Conservation (phyloP, 768 basidiomycete genomes). For the Trametes coccinea region DNA sequence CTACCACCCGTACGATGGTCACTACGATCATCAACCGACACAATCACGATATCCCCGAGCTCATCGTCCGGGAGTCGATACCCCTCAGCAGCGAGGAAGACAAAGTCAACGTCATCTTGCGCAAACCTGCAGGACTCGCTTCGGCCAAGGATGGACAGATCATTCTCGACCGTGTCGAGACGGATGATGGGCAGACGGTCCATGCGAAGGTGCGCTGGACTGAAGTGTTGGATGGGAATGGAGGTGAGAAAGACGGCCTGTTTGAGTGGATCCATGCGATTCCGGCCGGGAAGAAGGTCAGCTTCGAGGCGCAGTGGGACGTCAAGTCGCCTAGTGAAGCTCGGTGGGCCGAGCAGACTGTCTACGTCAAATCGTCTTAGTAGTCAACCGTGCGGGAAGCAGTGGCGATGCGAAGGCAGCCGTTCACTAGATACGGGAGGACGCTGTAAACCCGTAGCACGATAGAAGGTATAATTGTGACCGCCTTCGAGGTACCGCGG, state of each 20-base stretch:
- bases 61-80: constrained; percentile 50
- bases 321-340: constrained; percentile 43
- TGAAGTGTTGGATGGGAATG: constrained; percentile 43
- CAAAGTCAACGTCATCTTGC: constrained; percentile 46
- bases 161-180: constrained; percentile 41
- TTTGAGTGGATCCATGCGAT: constrained; percentile 56
- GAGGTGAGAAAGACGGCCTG: constrained; percentile 55
- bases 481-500: no score
- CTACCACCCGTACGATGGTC: constrained; percentile 41
- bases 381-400: no score
- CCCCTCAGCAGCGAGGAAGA: constrained; percentile 41
- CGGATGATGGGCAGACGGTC: constrained; percentile 25
- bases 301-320: constrained; percentile 53
- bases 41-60: constrained; percentile 42
- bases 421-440: no score
- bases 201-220: constrained; percentile 38
- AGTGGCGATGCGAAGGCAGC: no score
- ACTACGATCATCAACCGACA: constrained; percentile 51
- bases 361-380: background rate
- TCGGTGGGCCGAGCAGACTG: constrained; percentile 26
- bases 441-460: no score
- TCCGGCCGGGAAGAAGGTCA: constrained; percentile 43
- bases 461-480: no score
- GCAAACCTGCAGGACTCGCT: constrained; percentile 49
- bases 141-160: constrained; percentile 44